Conservation (phyloP, 2,329 filamentous ascomycete genomes). For the Neurospora sp. region DNA sequence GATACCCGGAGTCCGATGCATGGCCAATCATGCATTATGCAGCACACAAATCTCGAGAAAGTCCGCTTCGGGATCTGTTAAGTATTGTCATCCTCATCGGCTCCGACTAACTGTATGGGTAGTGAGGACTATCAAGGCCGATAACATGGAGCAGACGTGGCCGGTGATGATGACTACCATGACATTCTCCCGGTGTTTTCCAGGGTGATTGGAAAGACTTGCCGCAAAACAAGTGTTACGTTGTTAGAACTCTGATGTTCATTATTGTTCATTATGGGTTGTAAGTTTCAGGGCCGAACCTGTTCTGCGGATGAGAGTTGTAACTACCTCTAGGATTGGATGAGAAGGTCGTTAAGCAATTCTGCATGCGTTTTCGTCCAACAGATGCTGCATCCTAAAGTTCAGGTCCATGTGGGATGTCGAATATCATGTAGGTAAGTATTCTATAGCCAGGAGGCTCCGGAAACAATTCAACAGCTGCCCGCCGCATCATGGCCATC, state of each 20-base stretch:
- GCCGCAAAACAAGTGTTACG: not conserved
- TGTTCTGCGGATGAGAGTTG: not conserved
- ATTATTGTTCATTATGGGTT: not conserved
- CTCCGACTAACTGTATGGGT: not conserved
- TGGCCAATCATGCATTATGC: not conserved
- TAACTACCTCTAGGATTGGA: too few relatives aligned
- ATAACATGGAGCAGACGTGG: not conserved
- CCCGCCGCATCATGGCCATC: not conserved
- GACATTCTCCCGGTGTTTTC: not conserved
- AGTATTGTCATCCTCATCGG: not conserved
- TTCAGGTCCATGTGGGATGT: not conserved
- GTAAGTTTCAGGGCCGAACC: not conserved
- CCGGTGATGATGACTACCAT: not conserved
- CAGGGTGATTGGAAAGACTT: not conserved
- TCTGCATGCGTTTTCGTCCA: too few relatives aligned
- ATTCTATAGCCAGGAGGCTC: not conserved
- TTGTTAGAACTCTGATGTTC: not conserved
- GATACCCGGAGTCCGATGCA: not conserved
- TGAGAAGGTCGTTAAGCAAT: too few relatives aligned
- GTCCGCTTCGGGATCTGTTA: not conserved
- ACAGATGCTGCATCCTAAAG: too few relatives aligned
- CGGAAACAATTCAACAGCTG: not conserved
- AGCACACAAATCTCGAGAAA: not conserved
- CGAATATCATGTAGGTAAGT: not conserved
- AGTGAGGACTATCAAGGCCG: not conserved